A percentile compares a stretch with the other conserved stretches of the same genome.
These are phyloP conservation scores for Volvox africanus DNA, from an alignment of 139 green algal genomes.

Conservation along the genomic window DNA sequence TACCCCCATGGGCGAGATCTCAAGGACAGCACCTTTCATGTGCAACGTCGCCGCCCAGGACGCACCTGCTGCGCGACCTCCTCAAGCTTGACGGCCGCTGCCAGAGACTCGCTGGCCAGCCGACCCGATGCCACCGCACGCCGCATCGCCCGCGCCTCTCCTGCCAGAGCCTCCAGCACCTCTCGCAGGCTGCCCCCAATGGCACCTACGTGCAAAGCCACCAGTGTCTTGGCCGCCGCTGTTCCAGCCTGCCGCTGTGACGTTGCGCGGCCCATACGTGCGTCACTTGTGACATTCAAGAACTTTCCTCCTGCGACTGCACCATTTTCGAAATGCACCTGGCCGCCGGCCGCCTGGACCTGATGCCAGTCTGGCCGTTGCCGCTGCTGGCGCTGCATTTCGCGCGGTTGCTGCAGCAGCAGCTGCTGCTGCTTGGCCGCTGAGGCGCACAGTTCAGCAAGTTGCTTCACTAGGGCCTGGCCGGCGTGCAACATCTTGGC, in stretches of 20 bases:
- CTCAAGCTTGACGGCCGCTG: background rate
- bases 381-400: background rate
- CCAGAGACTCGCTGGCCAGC: background rate
- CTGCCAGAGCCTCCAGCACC: slow-evolving; percentile 9
- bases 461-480: slow-evolving; percentile 8
- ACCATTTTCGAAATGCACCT: background rate
- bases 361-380: background rate
- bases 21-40: background rate
- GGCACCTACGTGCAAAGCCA: background rate
- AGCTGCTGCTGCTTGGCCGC: background rate
- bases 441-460: background rate
- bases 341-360: background rate
- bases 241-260: background rate
- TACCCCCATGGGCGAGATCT: background rate
- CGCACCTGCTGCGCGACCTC: slow-evolving; percentile 21
- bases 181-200: background rate
- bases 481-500: slow-evolving; percentile 4
- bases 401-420: background rate
- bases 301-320: background rate
- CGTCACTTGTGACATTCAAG: too few species aligned
- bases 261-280: background rate
- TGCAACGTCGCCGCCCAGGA: background rate
- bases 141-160: background rate
- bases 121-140: background rate
- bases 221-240: background rate